Conservation (phyloP, 129 eudicot species). For the Artemisia argyi region DNA sequence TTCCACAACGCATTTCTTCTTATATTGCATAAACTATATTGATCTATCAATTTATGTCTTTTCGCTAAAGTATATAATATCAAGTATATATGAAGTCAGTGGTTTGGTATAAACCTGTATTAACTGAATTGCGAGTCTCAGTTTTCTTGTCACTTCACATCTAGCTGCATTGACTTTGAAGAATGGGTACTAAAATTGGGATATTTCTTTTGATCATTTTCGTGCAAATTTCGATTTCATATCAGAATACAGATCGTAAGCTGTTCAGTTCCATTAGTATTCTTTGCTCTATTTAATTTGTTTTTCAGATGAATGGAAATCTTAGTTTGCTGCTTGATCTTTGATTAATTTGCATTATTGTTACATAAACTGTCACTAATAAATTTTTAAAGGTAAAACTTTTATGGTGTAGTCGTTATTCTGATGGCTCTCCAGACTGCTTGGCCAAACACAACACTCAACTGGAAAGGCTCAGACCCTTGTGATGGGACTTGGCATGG, state of each 20-base stretch:
- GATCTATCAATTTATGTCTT: neutral
- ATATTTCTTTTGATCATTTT: constrained; percentile 16
- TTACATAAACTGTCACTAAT: neutral
- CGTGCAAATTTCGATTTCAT: constrained; percentile 15
- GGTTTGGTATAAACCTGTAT: neutral
- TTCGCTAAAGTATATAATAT: neutral
- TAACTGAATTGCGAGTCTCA: neutral
- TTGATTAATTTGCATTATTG: neutral
- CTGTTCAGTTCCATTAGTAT: neutral
- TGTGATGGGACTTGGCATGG: constrained; percentile 70
- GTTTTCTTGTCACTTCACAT: neutral
- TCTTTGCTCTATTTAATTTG: neutral
- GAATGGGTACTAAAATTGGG: constrained; percentile 16
- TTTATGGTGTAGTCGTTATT: constrained; percentile 37
- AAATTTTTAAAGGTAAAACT: neutral
- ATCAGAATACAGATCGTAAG: constrained; percentile 36
- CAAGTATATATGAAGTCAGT: constrained; percentile 5
- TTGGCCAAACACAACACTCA: constrained; percentile 56
- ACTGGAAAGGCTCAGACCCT: constrained; percentile 58
- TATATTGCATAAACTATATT: neutral
- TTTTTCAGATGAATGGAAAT: neutral
- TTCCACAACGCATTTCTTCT: neutral
- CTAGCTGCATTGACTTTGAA: neutral
- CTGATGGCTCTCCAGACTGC: constrained; percentile 42
- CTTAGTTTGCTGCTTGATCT: constrained; percentile 3